Conservation (phyloP, 805 yeast species). For the Wickerhamomyces chaumierensis region DNA sequence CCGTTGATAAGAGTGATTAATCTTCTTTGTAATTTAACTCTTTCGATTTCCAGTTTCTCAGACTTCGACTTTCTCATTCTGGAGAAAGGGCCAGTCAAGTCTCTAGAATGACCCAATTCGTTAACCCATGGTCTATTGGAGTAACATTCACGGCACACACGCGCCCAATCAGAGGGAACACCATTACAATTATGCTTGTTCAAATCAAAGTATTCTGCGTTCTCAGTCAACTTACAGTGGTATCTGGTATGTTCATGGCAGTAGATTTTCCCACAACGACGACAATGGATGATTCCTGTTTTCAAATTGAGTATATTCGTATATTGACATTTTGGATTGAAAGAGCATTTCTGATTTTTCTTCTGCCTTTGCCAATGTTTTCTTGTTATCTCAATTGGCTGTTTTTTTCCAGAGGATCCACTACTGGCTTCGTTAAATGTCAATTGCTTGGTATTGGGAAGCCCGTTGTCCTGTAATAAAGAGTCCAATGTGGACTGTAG, state of each 20-base stretch:
- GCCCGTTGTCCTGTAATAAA: background rate
- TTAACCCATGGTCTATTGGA: slow-evolving; percentile 39
- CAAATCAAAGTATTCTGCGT: slow-evolving; percentile 33
- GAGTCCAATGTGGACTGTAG: slow-evolving; percentile 12
- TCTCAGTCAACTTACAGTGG: slow-evolving; percentile 36
- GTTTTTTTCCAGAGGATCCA: slow-evolving; percentile 36
- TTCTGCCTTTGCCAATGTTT: slow-evolving; percentile 49
- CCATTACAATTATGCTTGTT: slow-evolving; percentile 20
- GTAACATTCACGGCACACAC: slow-evolving; percentile 61
- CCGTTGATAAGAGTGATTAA: slow-evolving; percentile 11
- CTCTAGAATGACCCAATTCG: slow-evolving; percentile 33
- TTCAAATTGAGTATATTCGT: slow-evolving; percentile 32
- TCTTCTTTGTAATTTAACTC: slow-evolving; percentile 6
- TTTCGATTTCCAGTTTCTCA: slow-evolving; percentile 38
- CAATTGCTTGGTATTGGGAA: background rate
- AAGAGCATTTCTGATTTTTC: slow-evolving; percentile 29
- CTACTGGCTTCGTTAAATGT: slow-evolving; percentile 19
- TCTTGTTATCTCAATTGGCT: slow-evolving; percentile 27
- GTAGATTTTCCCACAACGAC: slow-evolving; percentile 63
- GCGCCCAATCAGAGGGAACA: slow-evolving; percentile 56
- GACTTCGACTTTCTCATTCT: slow-evolving; percentile 46
- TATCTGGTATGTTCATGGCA: slow-evolving; percentile 56
- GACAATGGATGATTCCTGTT: slow-evolving; percentile 55
- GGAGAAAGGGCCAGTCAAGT: slow-evolving; percentile 38
- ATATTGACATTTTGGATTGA: slow-evolving; percentile 24